Base-by-base conservation (phyloP, 768 basidiomycete species). In the Sporobolomyces pararoseus region DNA sequence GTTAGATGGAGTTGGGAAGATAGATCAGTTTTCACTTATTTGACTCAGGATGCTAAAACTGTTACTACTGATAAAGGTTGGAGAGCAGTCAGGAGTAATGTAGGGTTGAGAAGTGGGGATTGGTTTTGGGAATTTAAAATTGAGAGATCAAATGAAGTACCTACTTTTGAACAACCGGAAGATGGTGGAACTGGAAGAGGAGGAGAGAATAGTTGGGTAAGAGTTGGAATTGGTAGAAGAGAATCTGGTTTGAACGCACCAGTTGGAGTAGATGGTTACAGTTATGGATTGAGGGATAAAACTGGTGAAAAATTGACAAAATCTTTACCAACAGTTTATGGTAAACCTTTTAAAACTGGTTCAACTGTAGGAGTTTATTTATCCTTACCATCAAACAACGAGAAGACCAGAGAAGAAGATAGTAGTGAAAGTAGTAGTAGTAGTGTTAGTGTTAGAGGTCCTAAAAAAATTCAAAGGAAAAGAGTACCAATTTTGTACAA, bases 111-210 rank as follows among this genome's bases (percentile, higher is more conserved):
- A 29, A 87, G 93, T 75, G 96, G 96, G 7, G 85, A 84, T 17
- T 98, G 92, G 92, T 98, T 93, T 79, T 86, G 93, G 83, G 96
- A 99, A 82, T 86, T 95, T 54, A 85, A 85, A 77, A 83, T 98
- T 72, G 81, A 88, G 27, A 84, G 85, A 50, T 88, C 89, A 0
- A 89, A 89, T 3, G 89, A 87, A 1, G 87, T 80, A 29, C n/a
- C n/a, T n/a, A n/a, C n/a, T n/a, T n/a, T n/a, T n/a, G 87, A 85
- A 3, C 25, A 29, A 29, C n/a, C 14, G n/a, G 55, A 76, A 58
- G 39, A 42, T 17, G 17, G 17, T 42, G 9, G 32, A 19, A 66
- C 59, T n/a, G 71, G 74, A 50, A 72, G 81, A 82, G 54, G 80
- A 81, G n/a, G 25, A 76, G 79, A 80, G 13, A 86, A 88, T 88